Percentiles rank a stretch among this genome's conserved stretches.
phyloP scores from a whole-genome alignment of 345 rosid species.

The Arabidopsis thaliana region TAIR10.1 NC_003074.8:5755001-5755500 shows the following conservation, averaged over 20 bases:
- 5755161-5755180: slow-evolving; percentile 12
- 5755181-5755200: neutral
- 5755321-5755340: slow-evolving; percentile 20
- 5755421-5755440: slow-evolving; percentile 56
- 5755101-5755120: slow-evolving; percentile 25
- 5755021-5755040: slow-evolving; percentile 47
- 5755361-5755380: slow-evolving; percentile 45
- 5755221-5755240: neutral
- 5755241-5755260: slow-evolving; percentile 6
- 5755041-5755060: slow-evolving; percentile 47
- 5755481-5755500: slow-evolving; percentile 15
- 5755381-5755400: slow-evolving; percentile 72
- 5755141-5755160: slow-evolving; percentile 23
- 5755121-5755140: slow-evolving; percentile 41
- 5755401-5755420: slow-evolving; percentile 74
- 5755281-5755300: neutral
- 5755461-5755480: neutral
- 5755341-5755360: slow-evolving; percentile 38
- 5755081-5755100: slow-evolving; percentile 27
- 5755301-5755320: slow-evolving; percentile 21
- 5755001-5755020: slow-evolving; percentile 45
- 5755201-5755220: no score
- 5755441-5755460: neutral
- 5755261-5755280: neutral
- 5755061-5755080: slow-evolving; percentile 46